Evolutionary conservation across 2,329 filamentous ascomycete species (phyloP), one percentile per base, ranked within the genome.

Genomic region (Talaromyces sp.): DNA sequence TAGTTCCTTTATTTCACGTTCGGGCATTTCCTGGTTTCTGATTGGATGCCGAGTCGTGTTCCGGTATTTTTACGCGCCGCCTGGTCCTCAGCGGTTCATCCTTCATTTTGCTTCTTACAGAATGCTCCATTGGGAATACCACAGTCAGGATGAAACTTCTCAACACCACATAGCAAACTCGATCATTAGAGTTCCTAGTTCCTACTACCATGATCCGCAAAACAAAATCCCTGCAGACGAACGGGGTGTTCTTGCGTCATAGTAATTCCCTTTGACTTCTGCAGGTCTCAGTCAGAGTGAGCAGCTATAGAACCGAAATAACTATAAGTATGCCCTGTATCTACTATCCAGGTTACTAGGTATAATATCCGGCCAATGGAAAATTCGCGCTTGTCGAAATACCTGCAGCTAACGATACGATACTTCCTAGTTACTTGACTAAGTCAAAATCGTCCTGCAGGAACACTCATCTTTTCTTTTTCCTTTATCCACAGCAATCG

Each of bases 381-480:
- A 0, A 16, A 4, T 8, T 14, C 23, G 44, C 44, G 44, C 44
- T 48, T 48, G 44, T 7, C 44, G 5, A n/a, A 55, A 55, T 18
- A n/a, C n/a, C 50, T 55, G 50, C 50, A 55, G 28, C 50, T 18
- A 18, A 18, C 18, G 12, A 21, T 46, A 39, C 14, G 35, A 35
- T 35, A 12, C 7, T 35, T n/a, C n/a, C n/a, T n/a, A n/a, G 3
- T 39, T 39, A 39, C 12, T 39, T 16, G 35, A n/a, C n/a, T n/a
- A n/a, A n/a, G n/a, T n/a, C n/a, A n/a, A n/a, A n/a, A n/a, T n/a
- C n/a, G n/a, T 39, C 6, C 37, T 39, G 37, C 58, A 64, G 54
- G 58, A 61, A 64, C 62, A 18, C 23, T 50, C 58, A 55, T n/a
- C 31, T 48, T 59, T 44, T 31, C 37, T 59, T 59, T 58, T 59